Percentiles rank a stretch among this genome's conserved stretches.
These are phyloP conservation scores for Plasmodium malariae DNA, from an alignment of 169 alveolate species.

Conservation along the genomic window DNA sequence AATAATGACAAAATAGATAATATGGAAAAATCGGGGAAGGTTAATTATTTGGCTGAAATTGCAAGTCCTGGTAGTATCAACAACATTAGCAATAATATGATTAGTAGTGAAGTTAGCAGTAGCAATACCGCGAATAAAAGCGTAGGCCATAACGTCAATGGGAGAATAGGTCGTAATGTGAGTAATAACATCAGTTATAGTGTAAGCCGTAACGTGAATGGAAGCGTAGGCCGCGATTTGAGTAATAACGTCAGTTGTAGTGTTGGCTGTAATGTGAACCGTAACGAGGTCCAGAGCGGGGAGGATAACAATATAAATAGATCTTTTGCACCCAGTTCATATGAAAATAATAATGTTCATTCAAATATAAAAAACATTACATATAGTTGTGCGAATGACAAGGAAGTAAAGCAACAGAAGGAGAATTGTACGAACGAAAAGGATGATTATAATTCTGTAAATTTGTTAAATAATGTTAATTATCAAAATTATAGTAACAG, in stretches of 20 bases:
- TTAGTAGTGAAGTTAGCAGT: background rate
- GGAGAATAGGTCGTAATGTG: background rate
- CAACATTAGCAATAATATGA: background rate
- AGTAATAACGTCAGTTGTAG: background rate
- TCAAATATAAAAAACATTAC: slow-evolving; percentile 14
- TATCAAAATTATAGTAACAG: slow-evolving; percentile 11
- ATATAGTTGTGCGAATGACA: slow-evolving; percentile 8
- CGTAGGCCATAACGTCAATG: background rate
- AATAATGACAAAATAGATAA: slow-evolving; percentile 11
- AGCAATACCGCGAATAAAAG: background rate
- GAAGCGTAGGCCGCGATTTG: too few relatives aligned
- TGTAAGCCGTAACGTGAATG: background rate
- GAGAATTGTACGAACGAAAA: slow-evolving; percentile 9
- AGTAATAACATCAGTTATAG: background rate
- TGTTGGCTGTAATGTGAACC: background rate
- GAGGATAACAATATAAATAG: too few relatives aligned
- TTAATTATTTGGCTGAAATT: slow-evolving; percentile 10
- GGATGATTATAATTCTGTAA: slow-evolving; percentile 9
- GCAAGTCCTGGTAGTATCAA: background rate
- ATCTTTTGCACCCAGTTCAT: background rate
- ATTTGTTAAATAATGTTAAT: slow-evolving; percentile 15
- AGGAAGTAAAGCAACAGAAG: background rate
- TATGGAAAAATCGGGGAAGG: background rate
- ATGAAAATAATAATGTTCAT: slow-evolving; percentile 15
- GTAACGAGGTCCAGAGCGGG: background rate